Base-by-base conservation (phyloP, 805 yeast genomes). In the Candida boleticola region DNA sequence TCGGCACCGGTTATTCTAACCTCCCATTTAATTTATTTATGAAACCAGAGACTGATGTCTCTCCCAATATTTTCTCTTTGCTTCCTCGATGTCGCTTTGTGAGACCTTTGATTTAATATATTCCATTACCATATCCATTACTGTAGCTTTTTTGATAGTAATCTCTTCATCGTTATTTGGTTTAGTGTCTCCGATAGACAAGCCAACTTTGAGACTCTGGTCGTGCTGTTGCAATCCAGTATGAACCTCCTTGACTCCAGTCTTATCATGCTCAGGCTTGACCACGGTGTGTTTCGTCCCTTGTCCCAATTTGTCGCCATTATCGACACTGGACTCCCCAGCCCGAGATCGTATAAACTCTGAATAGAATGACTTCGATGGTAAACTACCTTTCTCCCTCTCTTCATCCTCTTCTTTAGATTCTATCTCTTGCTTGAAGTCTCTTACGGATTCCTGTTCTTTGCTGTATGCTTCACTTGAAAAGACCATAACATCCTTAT, bases 401-500 rank as follows among this genome's bases (percentile, higher is more conserved):
- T 33, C 36, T 19, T 38, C 41, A 27, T 22, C 34, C 14, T 29
- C 41, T 5, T 26, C 33, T 20, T n/a, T 26, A 4, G 18, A 6
- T 13, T 37, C 26, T 10, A 17, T 19, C 18, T 19, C 23, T 13
- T 19, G 22, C 23, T 27, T 9, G 7, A 29, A 16, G 18, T 5
- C 25, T 29, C 39, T 23, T 5, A 40, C 29, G 5, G 30, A 10
- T 3, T 34, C 31, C 36, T 46, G 48, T 19, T 64, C 64, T 31
- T 55, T 55, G 49, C 67, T 65, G 51, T 79, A 81, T 0, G 73
- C 71, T 1, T 64, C 54, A 1, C 82, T 73, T 7, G 77, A 74
- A 58, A 78, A 80, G 20, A 58, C 67, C 36, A 74, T 76, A 37
- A 64, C 70, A 16, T 57, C 72, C 3, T 53, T 59, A 36, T 49